Percentiles rank a stretch among this genome's conserved stretches.
Conservation (phyloP, 306 rosid species). For the Oemleria cerasiformis region DNA sequence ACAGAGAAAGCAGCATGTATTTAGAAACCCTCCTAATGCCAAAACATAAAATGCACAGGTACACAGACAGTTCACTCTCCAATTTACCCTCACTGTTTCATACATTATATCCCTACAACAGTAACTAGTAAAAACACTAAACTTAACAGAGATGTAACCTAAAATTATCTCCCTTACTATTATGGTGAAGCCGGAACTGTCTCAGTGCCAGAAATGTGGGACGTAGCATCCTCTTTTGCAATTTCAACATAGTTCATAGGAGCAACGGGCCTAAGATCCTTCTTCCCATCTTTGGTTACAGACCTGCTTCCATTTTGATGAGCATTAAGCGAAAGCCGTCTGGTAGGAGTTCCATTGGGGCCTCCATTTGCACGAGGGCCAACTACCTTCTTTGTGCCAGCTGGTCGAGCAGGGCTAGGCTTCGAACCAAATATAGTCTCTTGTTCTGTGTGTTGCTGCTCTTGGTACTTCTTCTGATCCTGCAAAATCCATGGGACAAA, state of each 20-base stretch:
- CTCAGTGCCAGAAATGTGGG: conserved; percentile 75
- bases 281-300: conserved; percentile 62
- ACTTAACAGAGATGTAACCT: conserved; percentile 31
- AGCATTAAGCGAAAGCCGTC: conserved; percentile 83
- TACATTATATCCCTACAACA: conserved; percentile 55
- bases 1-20: conserved; percentile 27
- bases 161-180: conserved; percentile 16
- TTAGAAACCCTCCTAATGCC: conserved; percentile 39
- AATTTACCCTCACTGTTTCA: conserved; percentile 40
- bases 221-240: conserved; percentile 78
- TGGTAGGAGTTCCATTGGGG: conserved; percentile 77
- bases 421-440: conserved; percentile 67
- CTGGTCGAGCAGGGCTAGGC: conserved; percentile 84
- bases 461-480: conserved; percentile 93
- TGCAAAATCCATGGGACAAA: conserved; percentile 26
- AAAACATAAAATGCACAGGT: conserved; percentile 39
- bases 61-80: conserved; percentile 32
- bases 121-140: conserved; percentile 52
- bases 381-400: conserved; percentile 65
- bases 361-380: conserved; percentile 83
- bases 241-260: conserved; percentile 83
- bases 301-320: conserved; percentile 88
- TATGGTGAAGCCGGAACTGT: conserved; percentile 67
- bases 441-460: conserved; percentile 74
- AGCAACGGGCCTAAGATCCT: conserved; percentile 67